Base-by-base conservation (phyloP, 257 asterid genomes). In the Linaria vulgaris region DNA sequence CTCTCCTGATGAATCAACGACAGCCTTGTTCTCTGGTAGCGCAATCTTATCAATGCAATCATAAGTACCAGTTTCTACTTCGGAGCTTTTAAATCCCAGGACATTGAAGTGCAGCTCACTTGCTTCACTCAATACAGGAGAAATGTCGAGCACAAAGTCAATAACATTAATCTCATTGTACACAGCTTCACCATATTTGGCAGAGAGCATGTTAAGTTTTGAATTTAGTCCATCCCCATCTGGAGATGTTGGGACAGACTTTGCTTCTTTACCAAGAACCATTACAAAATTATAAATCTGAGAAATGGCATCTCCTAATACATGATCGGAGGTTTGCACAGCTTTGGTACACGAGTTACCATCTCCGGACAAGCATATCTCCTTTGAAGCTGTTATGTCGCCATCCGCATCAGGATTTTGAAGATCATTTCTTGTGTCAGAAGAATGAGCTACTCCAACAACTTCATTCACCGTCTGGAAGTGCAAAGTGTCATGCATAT, bases 21-120 rank as follows among this genome's bases (percentile, higher is more conserved):
- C 72, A 51, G 56, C 85, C 72, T 80, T 87, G 75, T 89, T 87
- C 71, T 89, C 99, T 37, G 96, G 91, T 45, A 92, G 79, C 24
- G 88, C 96, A 58, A 89, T 85, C 79, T 92, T 92, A 81, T 92
- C 97, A 22, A 92, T 87, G 67, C 95, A 92, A 69, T 92, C 94
- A 49, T 86, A 79, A 48, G 76, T 80, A 56, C 84, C 81, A 30
- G 80, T 78, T 80, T 92, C 99, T 27, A 80, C 74, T 75, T 79
- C 96, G 70, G 88, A 76, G 59, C 82, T 73, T 77, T 77, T 85
- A 55, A 82, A 85, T 46, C 96, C 94, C 61, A 83, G 79, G 63
- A 89, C 72, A 72, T 74, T 85, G 73, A 85, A 83, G 66, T 80
- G 95, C 63, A 90, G 82, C 71, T 81, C 87, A 57, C 90, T 84